Conservation (phyloP, 1,139 yeast genomes). For the Kurtzmaniella quercitrusa region DNA sequence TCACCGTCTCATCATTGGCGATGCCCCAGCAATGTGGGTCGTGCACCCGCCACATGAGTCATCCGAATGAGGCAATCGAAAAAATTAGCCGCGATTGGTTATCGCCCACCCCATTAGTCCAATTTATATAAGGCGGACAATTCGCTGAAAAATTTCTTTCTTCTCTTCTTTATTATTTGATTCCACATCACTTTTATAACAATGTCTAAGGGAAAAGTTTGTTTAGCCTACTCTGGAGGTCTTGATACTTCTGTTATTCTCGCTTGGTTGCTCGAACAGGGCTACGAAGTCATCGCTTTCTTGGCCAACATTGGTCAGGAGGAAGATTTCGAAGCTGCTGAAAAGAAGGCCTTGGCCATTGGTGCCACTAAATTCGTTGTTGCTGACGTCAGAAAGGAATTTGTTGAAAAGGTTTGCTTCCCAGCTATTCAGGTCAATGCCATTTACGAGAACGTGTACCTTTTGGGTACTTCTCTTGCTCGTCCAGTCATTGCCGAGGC, state of each 20-base stretch:
- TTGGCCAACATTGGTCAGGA: conserved; percentile 98
- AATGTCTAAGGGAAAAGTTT: conserved; percentile 97
- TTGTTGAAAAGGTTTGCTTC: conserved; percentile 86
- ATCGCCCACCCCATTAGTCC: conserved; percentile 14
- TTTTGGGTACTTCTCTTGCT: conserved; percentile 94
- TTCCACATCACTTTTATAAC: conserved; percentile 7
- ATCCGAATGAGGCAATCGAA: conserved; percentile 34
- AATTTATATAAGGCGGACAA: conserved; percentile 2
- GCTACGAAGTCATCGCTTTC: conserved; percentile 96
- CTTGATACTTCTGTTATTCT: conserved; percentile 95
- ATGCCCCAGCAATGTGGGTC: background rate
- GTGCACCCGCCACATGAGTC: conserved; percentile 21
- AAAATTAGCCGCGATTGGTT: conserved; percentile 36
- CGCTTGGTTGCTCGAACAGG: conserved; percentile 97
- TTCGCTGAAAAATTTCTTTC: conserved; percentile 3
- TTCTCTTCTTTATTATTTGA: conserved; percentile 1
- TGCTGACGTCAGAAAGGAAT: conserved; percentile 92
- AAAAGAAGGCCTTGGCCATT: conserved; percentile 90
- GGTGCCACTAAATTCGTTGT: conserved; percentile 96
- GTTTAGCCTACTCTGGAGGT: conserved; percentile 99
- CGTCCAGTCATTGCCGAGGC: conserved; percentile 99
- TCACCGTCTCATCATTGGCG: no score
- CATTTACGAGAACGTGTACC: conserved; percentile 92
- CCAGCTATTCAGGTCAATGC: conserved; percentile 98
- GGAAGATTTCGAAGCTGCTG: conserved; percentile 97